phyloP scores from a whole-genome alignment of 176 grass and related monocot species.

The Carex pumila region DNA sequence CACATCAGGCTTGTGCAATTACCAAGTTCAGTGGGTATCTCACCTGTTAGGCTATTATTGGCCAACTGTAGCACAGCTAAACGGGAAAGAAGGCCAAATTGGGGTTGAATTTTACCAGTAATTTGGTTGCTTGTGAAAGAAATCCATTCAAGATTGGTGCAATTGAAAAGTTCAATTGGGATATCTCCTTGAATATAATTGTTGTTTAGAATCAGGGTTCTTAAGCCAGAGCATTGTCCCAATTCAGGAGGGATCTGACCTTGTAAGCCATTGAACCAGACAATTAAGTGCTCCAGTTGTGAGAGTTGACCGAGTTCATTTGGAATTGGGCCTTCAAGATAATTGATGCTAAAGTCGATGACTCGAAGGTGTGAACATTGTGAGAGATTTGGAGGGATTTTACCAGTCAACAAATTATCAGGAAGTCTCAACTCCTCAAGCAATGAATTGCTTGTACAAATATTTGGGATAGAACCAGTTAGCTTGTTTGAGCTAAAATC shows the following conservation, averaged over 20 bases:
- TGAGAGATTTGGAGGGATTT: slow-evolving; percentile 46
- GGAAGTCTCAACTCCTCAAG: slow-evolving; percentile 82
- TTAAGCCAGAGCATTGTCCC: slow-evolving; percentile 59
- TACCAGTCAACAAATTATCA: slow-evolving; percentile 64
- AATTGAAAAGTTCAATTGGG: slow-evolving; percentile 60
- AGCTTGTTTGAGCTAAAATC: slow-evolving; percentile 91
- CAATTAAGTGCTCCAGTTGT: slow-evolving; percentile 59
- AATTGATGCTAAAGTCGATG: slow-evolving; percentile 91
- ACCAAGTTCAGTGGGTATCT: slow-evolving; percentile 58
- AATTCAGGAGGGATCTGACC: slow-evolving; percentile 64
- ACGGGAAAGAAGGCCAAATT: slow-evolving; percentile 60
- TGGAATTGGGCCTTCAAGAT: slow-evolving; percentile 63
- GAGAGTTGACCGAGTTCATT: slow-evolving; percentile 56
- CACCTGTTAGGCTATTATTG: slow-evolving; percentile 68
- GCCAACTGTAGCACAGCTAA: slow-evolving; percentile 86
- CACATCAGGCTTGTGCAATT: slow-evolving; percentile 90
- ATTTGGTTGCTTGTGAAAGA: slow-evolving; percentile 81
- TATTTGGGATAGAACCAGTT: slow-evolving; percentile 35
- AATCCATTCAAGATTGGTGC: slow-evolving; percentile 82
- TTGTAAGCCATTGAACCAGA: slow-evolving; percentile 75
- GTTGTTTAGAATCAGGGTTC: slow-evolving; percentile 90
- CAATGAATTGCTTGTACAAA: slow-evolving; percentile 38
- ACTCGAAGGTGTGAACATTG: slow-evolving; percentile 61
- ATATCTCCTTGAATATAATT: slow-evolving; percentile 75
- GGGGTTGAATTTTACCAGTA: slow-evolving; percentile 48